Evolutionary conservation across 106 monocot genomes (phyloP), one percentile per base, ranked within the genome.

Genomic region (Dendrobium huoshanense): DNA sequence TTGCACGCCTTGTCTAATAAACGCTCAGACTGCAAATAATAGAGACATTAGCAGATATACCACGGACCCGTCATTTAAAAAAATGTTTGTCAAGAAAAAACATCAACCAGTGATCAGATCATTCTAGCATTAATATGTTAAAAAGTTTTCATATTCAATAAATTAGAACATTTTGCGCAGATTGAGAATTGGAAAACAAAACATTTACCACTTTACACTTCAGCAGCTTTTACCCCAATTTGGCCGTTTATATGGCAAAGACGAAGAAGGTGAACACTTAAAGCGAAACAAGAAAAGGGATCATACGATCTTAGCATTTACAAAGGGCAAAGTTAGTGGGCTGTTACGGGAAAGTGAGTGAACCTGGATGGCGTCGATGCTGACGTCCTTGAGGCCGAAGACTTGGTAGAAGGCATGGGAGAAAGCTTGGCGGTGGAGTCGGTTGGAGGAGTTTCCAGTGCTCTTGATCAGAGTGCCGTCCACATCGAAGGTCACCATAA

Each of bases 401-500:
- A 87, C 83, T 8, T 55, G 13, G 41, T 29, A 54, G 83, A 90
- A 85, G 54, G 90, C 87, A 75, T 87, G 70, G 78, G 90, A 77
- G 87, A 90, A 90, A 83, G 90, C 90, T 40, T 72, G 49, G 64
- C 85, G 87, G 27, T 90, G 90, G 72, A 90, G 90, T 20, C 85
- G 70, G 59, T 87, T 88, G 75, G 88, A 85, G 48, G 82, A 74
- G 61, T 73, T 41, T 7, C 87, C 87, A 33, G 72, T 72, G 75
- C 87, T 87, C 31, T 80, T 73, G 9, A 87, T 83, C 33, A 90
- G 81, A 19, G 90, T 90, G 2, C 87, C 90, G 73, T 90, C 90
- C 55, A 90, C 68, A 76, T 90, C 90, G 75, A 90, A 90, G 41
- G 87, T 90, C 81, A 90, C 90, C 83, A 90, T 58, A n/a, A 70